phyloP scores from a whole-genome alignment of 495 filamentous ascomycete genomes.

The Achaetomiella virescens region DNA sequence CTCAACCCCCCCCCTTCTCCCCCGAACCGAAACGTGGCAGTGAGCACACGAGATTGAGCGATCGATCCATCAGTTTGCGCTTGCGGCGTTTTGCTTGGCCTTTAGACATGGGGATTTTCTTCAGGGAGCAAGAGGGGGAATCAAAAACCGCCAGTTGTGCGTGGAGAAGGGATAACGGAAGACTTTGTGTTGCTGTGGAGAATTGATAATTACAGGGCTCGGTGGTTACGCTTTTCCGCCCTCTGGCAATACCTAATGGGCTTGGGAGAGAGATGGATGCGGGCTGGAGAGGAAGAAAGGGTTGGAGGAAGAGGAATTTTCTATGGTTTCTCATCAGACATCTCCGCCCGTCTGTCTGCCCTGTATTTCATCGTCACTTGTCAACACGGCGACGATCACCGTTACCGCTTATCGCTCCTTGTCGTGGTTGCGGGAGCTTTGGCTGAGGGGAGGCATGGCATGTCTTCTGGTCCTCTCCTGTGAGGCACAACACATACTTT shows the following conservation, averaged over 20 bases:
- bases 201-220: constrained; percentile 1
- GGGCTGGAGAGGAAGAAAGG: not conserved
- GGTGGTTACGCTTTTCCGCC: constrained; percentile 9
- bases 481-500: not conserved
- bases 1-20: not conserved
- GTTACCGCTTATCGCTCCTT: not conserved
- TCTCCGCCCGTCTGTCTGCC: constrained; percentile 9
- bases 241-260: not conserved
- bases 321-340: not conserved
- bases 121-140: not conserved
- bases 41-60: constrained; percentile 2
- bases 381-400: no score
- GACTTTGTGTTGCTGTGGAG: not conserved
- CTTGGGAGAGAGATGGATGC: not conserved
- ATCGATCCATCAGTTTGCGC: not conserved
- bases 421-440: not conserved
- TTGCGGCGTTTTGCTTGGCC: constrained; percentile 18
- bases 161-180: not conserved
- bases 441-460: not conserved
- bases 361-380: not conserved
- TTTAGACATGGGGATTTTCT: not conserved
- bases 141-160: not conserved
- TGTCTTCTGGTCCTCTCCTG: not conserved
- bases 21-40: constrained; percentile 6
- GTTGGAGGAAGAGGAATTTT: not conserved